Conservation (phyloP, 2,329 filamentous ascomycete species). For the Cercospora zeae-maydis region DNA sequence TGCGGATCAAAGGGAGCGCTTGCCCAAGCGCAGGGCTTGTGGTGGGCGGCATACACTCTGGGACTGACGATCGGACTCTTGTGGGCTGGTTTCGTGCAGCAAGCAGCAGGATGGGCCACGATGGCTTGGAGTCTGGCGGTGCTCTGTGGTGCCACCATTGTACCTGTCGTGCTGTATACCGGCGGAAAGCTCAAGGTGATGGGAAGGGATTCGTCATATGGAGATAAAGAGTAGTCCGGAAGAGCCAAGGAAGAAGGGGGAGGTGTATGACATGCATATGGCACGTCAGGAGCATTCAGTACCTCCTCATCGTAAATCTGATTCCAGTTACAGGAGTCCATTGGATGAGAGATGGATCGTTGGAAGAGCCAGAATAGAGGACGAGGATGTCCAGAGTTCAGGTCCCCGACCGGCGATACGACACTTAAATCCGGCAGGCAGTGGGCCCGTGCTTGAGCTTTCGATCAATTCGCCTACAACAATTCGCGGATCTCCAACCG, state of each 20-base stretch:
- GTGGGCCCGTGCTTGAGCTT: too few relatives aligned
- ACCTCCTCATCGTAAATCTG: too few relatives aligned
- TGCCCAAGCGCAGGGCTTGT: background rate
- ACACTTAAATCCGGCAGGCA: too few relatives aligned
- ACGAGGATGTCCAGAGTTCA: too few relatives aligned
- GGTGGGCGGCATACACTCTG: background rate
- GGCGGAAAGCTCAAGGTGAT: background rate
- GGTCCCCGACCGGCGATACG: too few relatives aligned
- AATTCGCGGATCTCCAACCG: background rate
- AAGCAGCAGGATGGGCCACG: constrained; percentile 5
- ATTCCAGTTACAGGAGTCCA: too few relatives aligned
- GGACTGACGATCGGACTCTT: background rate
- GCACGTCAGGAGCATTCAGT: too few relatives aligned
- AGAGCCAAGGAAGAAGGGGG: background rate
- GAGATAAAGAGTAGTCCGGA: background rate
- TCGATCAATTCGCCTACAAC: background rate
- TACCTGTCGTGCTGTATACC: background rate
- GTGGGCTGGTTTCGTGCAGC: constrained; percentile 7
- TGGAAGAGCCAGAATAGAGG: too few relatives aligned
- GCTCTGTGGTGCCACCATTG: background rate
- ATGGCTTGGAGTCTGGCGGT: constrained; percentile 6
- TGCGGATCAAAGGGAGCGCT: background rate
- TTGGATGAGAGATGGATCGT: too few relatives aligned
- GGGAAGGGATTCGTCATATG: background rate
- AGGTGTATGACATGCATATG: too few relatives aligned